Percentiles rank a stretch among this genome's conserved stretches.
These are phyloP conservation scores for Tilletia setariae DNA, from an alignment of 1,284 basidiomycete genomes.

Conservation along the genomic window DNA sequence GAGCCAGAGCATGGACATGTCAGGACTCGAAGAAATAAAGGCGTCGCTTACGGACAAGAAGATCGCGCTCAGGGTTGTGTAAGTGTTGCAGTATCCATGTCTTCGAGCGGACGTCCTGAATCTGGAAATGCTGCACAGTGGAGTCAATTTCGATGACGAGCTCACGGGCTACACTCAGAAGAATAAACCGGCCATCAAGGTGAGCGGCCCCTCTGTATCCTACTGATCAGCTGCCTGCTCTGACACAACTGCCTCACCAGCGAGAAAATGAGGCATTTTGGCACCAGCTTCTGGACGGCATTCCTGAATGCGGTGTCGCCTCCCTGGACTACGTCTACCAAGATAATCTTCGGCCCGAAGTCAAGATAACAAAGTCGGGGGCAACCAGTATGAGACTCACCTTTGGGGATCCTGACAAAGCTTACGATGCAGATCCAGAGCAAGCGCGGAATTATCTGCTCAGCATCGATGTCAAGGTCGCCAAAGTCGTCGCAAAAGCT, in stretches of 20 bases:
- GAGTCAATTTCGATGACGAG: conserved; percentile 79
- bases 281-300: conserved; percentile 60
- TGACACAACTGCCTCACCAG: conserved; percentile 57
- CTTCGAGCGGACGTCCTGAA: not conserved
- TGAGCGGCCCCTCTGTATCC: conserved; percentile 43
- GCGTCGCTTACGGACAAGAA: conserved; percentile 28
- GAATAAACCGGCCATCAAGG: conserved; percentile 70
- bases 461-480: not conserved
- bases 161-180: conserved; percentile 60
- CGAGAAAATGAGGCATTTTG: conserved; percentile 75
- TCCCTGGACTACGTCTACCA: conserved; percentile 69
- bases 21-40: conserved; percentile 29
- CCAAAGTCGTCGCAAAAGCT: conserved; percentile 1
- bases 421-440: conserved; percentile 28
- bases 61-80: conserved; percentile 47
- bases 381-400: conserved; percentile 66
- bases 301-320: conserved; percentile 60
- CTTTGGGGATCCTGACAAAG: conserved; percentile 69
- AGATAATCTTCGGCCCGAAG: conserved; percentile 67
- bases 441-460: not conserved
- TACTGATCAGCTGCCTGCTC: conserved; percentile 12
- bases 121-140: conserved; percentile 51
- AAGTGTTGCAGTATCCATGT: conserved; percentile 16
- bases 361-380: conserved; percentile 68
- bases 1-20: conserved; percentile 30